A percentile compares a stretch with the other conserved stretches of the same genome.
phyloP scores from a whole-genome alignment of 2,329 filamentous ascomycete species.

The Fusarium illudens region DNA sequence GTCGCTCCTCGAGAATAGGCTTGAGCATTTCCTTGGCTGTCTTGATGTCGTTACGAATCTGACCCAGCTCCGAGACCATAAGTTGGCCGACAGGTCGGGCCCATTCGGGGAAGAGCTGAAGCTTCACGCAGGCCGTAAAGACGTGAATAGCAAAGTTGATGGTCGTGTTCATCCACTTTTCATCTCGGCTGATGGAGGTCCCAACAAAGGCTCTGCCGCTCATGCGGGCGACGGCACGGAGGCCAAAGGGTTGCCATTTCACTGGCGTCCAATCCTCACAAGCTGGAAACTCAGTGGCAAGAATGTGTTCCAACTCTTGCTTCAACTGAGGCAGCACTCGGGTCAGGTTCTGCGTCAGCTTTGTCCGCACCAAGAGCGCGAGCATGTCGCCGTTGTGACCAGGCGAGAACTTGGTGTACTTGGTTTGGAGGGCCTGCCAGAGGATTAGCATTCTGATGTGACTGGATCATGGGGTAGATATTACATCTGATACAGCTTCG shows the following conservation, averaged over 20 bases:
- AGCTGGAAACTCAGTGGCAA: conserved; percentile 57
- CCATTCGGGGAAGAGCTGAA: conserved; percentile 63
- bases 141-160: conserved; percentile 60
- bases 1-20: conserved; percentile 57
- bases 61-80: conserved; percentile 56
- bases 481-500: conserved; percentile 58
- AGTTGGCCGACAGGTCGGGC: conserved; percentile 57
- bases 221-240: conserved; percentile 61
- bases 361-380: conserved; percentile 55
- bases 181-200: conserved; percentile 57
- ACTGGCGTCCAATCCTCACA: conserved; percentile 65
- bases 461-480: background rate
- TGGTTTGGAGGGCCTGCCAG: conserved; percentile 57
- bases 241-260: conserved; percentile 60
- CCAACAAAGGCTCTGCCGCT: conserved; percentile 65
- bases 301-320: conserved; percentile 56
- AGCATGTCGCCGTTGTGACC: conserved; percentile 57
- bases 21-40: conserved; percentile 54
- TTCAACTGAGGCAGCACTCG: conserved; percentile 57
- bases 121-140: conserved; percentile 57
- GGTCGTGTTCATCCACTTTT: conserved; percentile 63
- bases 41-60: conserved; percentile 55
- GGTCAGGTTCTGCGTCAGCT: conserved; percentile 57
- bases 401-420: conserved; percentile 60
- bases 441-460: background rate